These are phyloP conservation scores for Conringia planisiliqua DNA, from an alignment of 345 rosid genomes.

Conservation along the genomic window DNA sequence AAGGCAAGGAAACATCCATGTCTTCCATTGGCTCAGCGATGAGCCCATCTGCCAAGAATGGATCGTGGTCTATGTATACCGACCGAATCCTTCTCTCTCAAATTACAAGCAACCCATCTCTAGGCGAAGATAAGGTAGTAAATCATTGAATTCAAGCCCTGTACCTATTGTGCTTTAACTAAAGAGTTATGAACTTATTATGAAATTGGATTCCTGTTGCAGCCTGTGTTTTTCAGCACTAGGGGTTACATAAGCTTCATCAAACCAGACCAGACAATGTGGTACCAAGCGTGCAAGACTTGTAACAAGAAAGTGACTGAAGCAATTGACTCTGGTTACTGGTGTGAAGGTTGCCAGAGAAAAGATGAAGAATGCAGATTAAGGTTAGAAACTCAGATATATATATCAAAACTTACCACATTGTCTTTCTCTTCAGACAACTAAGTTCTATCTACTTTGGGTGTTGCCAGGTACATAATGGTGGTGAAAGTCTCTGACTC, in stretches of 20 bases:
- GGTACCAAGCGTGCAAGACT: slow-evolving; percentile 93
- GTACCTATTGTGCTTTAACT: background rate
- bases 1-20: slow-evolving; percentile 79
- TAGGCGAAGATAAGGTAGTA: slow-evolving; percentile 80
- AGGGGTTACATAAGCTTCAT: slow-evolving; percentile 72
- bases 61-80: slow-evolving; percentile 64
- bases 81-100: slow-evolving; percentile 62
- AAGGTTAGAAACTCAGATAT: slow-evolving; percentile 43
- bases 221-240: slow-evolving; percentile 72
- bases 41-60: slow-evolving; percentile 55
- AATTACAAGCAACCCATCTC: slow-evolving; percentile 53
- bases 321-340: slow-evolving; percentile 78
- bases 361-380: slow-evolving; percentile 68
- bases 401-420: background rate
- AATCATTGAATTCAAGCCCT: background rate
- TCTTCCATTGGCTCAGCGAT: slow-evolving; percentile 62
- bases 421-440: background rate
- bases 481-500: slow-evolving; percentile 62
- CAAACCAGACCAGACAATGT: slow-evolving; percentile 87
- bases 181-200: background rate
- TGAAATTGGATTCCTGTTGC: slow-evolving; percentile 26
- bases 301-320: slow-evolving; percentile 95
- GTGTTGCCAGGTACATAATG: slow-evolving; percentile 63
- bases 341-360: slow-evolving; percentile 98
- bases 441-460: slow-evolving; percentile 9